Base-by-base conservation (phyloP, 179 eudicot species). In the Nepenthes alata region DNA sequence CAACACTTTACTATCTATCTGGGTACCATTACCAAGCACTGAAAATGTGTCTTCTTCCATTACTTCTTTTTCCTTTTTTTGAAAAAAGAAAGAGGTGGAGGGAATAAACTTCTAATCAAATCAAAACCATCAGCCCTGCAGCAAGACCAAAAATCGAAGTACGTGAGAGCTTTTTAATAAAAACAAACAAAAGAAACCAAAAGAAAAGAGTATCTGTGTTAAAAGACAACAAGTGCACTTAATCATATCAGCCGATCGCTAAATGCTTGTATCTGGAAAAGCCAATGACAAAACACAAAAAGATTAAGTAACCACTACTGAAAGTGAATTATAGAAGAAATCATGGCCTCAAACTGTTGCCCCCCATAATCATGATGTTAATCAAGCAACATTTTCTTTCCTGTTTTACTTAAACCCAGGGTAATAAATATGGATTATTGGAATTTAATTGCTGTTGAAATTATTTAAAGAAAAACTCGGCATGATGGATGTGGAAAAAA, bases 21-120 rank as follows among this genome's bases (percentile, higher is more conserved):
- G 83, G 25, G 77, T 68, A 50, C 86, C 85, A 76, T 85, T 85
- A 2, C 85, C 88, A 16, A 83, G 67, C 36, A 81, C 89, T 52
- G 89, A 34, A 70, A 79, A 88, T 71, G 86, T 69, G 68, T 86
- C 89, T 38, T 89, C 95, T 56, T 85, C 97, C 95, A 90, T 90
- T 66, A 58, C 25, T 25, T 25, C 25, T 25, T 25, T 25, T 25
- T 25, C 25, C 25, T 25, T 25, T 57, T 54, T 14, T 62, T n/a
- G 11, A 5, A 25, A 11, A 7, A 11, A 10, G 25, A 0, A 11
- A 44, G 16, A 7, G 34, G 47, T 15, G 7, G 14, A 7, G 37
- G 49, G 56, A 37, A 2, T 9, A 11, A 14, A 37, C 39, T 15
- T 59, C 53, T 2, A 60, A 52, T 71, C 65, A 35, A 58, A 53